Conservation (phyloP, 495 filamentous ascomycete genomes). For the Mytilinidion resinicola region DNA sequence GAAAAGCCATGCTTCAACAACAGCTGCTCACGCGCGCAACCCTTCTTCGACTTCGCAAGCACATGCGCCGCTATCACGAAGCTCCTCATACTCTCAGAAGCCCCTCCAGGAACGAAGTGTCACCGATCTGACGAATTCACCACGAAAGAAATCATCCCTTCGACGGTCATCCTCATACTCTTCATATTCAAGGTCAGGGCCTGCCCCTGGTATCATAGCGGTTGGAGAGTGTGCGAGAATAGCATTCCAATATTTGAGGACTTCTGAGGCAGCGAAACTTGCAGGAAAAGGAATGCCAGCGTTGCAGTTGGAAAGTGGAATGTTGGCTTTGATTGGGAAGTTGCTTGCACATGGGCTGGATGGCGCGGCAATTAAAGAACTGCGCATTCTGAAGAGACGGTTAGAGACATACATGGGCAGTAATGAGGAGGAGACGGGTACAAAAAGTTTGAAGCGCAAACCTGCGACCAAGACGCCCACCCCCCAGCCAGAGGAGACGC, state of each 20-base stretch:
- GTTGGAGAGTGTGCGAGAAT: slow-evolving; percentile 70
- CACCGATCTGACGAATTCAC: slow-evolving; percentile 21
- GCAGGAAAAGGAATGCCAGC: slow-evolving; percentile 46
- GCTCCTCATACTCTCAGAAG: slow-evolving; percentile 1
- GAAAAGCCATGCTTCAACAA: slow-evolving; percentile 7
- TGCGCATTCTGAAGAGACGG: slow-evolving; percentile 60
- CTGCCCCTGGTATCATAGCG: slow-evolving; percentile 32
- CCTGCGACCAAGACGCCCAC: slow-evolving; percentile 23
- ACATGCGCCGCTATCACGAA: slow-evolving; percentile 1
- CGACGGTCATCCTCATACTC: slow-evolving; percentile 36
- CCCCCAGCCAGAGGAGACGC: slow-evolving; percentile 31
- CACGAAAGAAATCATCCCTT: slow-evolving; percentile 16
- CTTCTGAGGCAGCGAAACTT: slow-evolving; percentile 45
- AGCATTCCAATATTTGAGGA: slow-evolving; percentile 64
- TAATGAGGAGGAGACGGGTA: slow-evolving; percentile 3
- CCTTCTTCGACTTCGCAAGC: slow-evolving; percentile 1
- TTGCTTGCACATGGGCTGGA: slow-evolving; percentile 66
- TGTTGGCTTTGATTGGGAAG: slow-evolving; percentile 67
- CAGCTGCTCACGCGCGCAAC: slow-evolving; percentile 11
- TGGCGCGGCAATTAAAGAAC: slow-evolving; percentile 70
- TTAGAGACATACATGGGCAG: slow-evolving; percentile 38
- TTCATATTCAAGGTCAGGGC: slow-evolving; percentile 26
- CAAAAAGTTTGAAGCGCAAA: slow-evolving; percentile 17
- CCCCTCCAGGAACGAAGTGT: slow-evolving; percentile 23
- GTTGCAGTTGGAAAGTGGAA: slow-evolving; percentile 77